phyloP scores from a whole-genome alignment of 192 early-diverging fungal species.

The Paraglomus occultum region DNA sequence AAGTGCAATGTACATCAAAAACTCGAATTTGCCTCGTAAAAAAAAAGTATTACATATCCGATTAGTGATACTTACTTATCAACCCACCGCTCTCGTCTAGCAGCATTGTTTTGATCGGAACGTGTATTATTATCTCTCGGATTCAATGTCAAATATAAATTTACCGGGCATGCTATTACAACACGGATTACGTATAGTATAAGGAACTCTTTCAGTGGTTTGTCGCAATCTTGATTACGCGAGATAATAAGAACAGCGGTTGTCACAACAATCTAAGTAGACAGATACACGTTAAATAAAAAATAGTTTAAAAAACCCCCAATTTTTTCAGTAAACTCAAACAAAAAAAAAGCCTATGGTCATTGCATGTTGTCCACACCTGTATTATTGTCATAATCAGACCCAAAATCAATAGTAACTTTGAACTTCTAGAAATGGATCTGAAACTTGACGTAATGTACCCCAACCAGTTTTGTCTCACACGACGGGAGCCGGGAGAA shows the following conservation, averaged over 20 bases:
- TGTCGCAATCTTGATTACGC: neutral
- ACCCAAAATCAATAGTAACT: slow-evolving; percentile 15
- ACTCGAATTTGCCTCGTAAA: too few relatives aligned
- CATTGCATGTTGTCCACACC: too few relatives aligned
- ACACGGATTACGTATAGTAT: slow-evolving; percentile 58
- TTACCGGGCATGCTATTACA: slow-evolving; percentile 60
- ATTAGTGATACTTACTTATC: slow-evolving; percentile 22
- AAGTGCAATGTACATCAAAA: neutral
- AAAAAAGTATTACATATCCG: too few relatives aligned
- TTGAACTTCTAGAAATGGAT: slow-evolving; percentile 26
- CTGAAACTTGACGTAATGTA: slow-evolving; percentile 25
- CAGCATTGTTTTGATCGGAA: slow-evolving; percentile 12
- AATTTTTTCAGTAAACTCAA: too few relatives aligned
- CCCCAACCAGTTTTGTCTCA: slow-evolving; percentile 13
- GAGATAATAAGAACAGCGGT: slow-evolving; percentile 15
- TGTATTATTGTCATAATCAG: slow-evolving; percentile 20
- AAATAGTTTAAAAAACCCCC: too few relatives aligned
- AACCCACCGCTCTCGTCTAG: slow-evolving; percentile 29
- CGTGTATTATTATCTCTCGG: slow-evolving; percentile 44
- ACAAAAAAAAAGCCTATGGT: too few relatives aligned
- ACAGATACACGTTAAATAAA: neutral
- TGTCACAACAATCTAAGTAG: slow-evolving; percentile 24
- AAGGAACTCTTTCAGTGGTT: slow-evolving; percentile 55
- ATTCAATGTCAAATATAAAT: slow-evolving; percentile 56
- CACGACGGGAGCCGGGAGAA: slow-evolving; percentile 11